Percentiles rank a stretch among this genome's conserved stretches.
These are phyloP conservation scores for Prinsepia uniflora DNA, from an alignment of 306 rosid genomes.

Conservation along the genomic window DNA sequence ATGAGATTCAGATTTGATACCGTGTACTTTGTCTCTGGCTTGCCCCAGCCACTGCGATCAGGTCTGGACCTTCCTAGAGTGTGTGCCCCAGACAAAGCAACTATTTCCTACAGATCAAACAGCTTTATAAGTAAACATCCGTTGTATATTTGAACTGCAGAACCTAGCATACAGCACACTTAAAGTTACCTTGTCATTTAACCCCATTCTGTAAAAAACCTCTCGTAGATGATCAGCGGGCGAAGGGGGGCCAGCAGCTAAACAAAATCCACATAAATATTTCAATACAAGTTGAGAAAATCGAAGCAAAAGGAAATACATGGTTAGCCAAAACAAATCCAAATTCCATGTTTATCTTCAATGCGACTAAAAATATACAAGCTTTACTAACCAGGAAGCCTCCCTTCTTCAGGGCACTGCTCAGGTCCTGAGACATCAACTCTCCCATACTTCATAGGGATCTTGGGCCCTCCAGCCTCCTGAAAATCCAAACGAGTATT, in stretches of 20 bases:
- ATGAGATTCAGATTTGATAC: conserved; percentile 40
- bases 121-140: conserved; percentile 26
- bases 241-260: conserved; percentile 94
- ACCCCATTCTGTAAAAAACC: conserved; percentile 95
- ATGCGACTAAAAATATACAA: background rate
- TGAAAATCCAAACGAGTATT: conserved; percentile 28
- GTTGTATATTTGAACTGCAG: conserved; percentile 10
- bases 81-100: conserved; percentile 95
- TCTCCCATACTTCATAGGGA: conserved; percentile 97
- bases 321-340: background rate
- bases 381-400: conserved; percentile 78
- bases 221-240: conserved; percentile 89
- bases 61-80: conserved; percentile 93
- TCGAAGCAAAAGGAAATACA: background rate
- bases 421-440: conserved; percentile 66
- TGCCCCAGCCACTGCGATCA: conserved; percentile 99
- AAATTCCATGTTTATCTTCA: background rate
- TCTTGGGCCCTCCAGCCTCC: conserved; percentile 98
- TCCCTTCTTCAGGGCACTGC: conserved; percentile 95
- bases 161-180: conserved; percentile 1
- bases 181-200: conserved; percentile 68
- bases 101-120: conserved; percentile 73
- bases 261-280: conserved; percentile 18
- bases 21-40: conserved; percentile 92
- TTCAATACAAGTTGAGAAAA: background rate